Base-by-base conservation (phyloP, 306 rosid species). In the Corylus avellana region DNA sequence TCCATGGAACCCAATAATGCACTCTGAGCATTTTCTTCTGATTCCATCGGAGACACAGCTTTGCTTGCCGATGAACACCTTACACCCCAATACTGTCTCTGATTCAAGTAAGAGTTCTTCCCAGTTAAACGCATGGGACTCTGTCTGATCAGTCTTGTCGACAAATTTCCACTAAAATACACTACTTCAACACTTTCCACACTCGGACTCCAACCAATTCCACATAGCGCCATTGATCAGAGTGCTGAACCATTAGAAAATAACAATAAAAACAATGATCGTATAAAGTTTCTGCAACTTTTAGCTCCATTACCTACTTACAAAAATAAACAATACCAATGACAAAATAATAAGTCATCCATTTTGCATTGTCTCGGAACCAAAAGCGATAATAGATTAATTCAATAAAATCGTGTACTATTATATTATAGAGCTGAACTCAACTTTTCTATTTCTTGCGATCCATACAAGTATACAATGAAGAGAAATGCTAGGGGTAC, bases 141-240 rank as follows among this genome's bases (percentile, higher is more conserved):
- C 5, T 88, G 85, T 68, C 88, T 77, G 70, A 80, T 70, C 73
- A 90, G 89, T 82, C 86, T 88, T 73, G 91, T 89, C 72, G 87
- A 87, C 90, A 84, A 85, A 84, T 81, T 91, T 55, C 77, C 74
- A 77, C 86, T 84, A 12, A 83, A 87, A 89, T 62, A 76, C 78
- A 80, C 86, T 72, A 81, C 83, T 77, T 83, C 78, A 80, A 46
- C 76, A 72, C 82, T 74, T 67, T 93, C 92, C 66, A 75, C 56
- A 80, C 86, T 67, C 46, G 93, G 87, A 77, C 74, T 82, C 53
- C 79, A 77, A 74, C 89, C 91, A 82, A 85, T 72, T 81, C 90
- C 84, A 37, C 80, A 77, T 20, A 87, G 85, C 67, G 88, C 96
- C 98, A 95, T 94, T 72, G 87, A 80, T 82, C 76, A 81, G 57